Evolutionary conservation across 192 early-diverging fungal genomes (phyloP).

Genomic region (Dispira simplex): DNA sequence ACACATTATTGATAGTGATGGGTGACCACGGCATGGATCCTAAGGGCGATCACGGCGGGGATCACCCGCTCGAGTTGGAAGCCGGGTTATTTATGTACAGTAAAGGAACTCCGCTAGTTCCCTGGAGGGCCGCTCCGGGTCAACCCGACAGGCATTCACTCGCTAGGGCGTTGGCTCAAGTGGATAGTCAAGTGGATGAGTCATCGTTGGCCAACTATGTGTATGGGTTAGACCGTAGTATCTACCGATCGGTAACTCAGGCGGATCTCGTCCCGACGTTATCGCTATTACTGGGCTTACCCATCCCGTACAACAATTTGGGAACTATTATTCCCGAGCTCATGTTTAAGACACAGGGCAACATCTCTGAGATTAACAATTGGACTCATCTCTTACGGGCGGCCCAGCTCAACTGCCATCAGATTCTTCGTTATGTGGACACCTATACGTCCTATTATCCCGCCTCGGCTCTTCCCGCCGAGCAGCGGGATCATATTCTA

Average conservation of each 20-base stretch:
- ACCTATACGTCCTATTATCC: not conserved
- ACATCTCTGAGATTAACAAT: not conserved
- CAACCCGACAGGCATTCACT: not conserved
- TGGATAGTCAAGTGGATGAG: not conserved
- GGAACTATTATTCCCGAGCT: conserved; percentile 80
- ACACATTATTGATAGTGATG: conserved; percentile 76
- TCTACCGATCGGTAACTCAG: conserved; percentile 55
- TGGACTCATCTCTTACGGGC: conserved; percentile 23
- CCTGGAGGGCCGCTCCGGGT: not conserved
- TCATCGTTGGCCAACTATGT: not conserved
- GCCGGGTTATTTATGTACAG: conserved; percentile 75
- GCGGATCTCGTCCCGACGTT: conserved; percentile 87
- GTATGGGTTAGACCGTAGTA: not conserved
- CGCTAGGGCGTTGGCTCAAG: not conserved
- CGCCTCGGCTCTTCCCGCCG: not conserved
- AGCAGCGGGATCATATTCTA: not conserved
- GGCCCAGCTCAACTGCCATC: conserved; percentile 45
- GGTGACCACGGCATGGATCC: conserved; percentile 97
- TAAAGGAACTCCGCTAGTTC: conserved; percentile 21
- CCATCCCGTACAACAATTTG: conserved; percentile 88
- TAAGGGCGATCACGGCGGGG: conserved; percentile 95
- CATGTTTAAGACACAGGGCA: conserved; percentile 28
- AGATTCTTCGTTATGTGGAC: conserved; percentile 26
- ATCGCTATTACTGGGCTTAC: conserved; percentile 58
- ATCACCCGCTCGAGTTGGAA: conserved; percentile 77